Conservation (phyloP, 345 rosid genomes). For the Citrus mangshanensis region DNA sequence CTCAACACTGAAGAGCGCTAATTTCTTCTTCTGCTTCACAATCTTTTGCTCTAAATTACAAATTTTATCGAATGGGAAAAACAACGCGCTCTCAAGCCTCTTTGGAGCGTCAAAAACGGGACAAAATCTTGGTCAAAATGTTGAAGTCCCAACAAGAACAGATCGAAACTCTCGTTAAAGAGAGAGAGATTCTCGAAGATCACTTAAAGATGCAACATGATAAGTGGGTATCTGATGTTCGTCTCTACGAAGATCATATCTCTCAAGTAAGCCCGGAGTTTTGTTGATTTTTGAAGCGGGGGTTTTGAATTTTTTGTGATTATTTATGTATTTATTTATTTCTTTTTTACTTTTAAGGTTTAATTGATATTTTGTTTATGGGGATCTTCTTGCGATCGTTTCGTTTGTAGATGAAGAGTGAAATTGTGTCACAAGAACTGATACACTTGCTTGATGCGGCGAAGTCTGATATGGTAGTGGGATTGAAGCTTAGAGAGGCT, state of each 20-base stretch:
- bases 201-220: constrained; percentile 40
- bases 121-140: constrained; percentile 45
- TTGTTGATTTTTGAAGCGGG: constrained; percentile 12
- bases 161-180: constrained; percentile 52
- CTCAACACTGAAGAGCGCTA: background rate
- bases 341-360: constrained; percentile 6
- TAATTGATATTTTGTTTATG: background rate
- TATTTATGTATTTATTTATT: background rate
- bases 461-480: constrained; percentile 54
- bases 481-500: constrained; percentile 53
- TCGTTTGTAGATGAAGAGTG: constrained; percentile 38
- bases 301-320: constrained; percentile 20
- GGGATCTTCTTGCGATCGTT: background rate
- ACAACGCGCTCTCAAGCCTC: constrained; percentile 22
- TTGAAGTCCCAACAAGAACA: constrained; percentile 60
- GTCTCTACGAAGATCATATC: constrained; percentile 42
- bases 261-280: constrained; percentile 35
- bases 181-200: constrained; percentile 59
- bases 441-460: constrained; percentile 35
- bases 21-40: constrained; percentile 9
- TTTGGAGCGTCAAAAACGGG: constrained; percentile 58
- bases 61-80: constrained; percentile 22
- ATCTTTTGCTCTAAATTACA: constrained; percentile 2
- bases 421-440: constrained; percentile 45
- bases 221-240: constrained; percentile 47